A percentile compares a stretch with the other conserved stretches of the same genome.
phyloP scores from a whole-genome alignment of 1,284 basidiomycete species.

The Leccinum variabile region DNA sequence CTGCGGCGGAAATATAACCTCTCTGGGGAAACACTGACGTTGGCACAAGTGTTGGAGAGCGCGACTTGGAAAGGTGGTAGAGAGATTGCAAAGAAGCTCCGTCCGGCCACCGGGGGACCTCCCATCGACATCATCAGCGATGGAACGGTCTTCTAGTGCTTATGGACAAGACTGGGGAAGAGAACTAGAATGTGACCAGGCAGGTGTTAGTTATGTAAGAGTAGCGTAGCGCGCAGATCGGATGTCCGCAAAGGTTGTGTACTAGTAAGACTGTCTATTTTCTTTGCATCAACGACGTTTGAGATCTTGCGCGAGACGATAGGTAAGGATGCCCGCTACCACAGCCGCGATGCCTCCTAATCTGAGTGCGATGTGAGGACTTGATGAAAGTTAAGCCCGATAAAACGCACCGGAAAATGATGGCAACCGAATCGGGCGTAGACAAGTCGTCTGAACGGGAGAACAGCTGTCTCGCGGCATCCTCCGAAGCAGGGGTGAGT shows the following conservation, averaged over 20 bases:
- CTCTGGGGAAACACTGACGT: constrained; percentile 50
- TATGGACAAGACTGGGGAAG: not conserved
- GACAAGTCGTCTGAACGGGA: constrained; percentile 18
- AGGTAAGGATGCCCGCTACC: constrained; percentile 69
- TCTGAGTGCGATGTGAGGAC: constrained; percentile 36
- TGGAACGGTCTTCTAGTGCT: constrained; percentile 72
- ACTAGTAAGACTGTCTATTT: not conserved
- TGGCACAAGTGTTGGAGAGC: constrained; percentile 89
- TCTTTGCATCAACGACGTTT: constrained; percentile 41
- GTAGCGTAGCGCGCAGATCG: not conserved
- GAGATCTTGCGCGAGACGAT: constrained; percentile 62
- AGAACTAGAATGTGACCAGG: not conserved
- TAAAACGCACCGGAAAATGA: constrained; percentile 66
- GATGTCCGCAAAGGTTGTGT: not conserved
- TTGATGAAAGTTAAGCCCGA: too few species aligned
- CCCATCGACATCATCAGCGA: constrained; percentile 88
- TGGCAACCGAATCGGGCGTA: constrained; percentile 66
- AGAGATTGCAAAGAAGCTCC: constrained; percentile 81
- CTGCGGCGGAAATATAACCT: constrained; percentile 64
- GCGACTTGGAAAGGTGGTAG: constrained; percentile 96
- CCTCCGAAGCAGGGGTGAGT: constrained; percentile 14
- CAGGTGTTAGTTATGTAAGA: not conserved
- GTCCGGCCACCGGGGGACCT: constrained; percentile 76
- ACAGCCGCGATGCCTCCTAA: constrained; percentile 73
- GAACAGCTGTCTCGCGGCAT: constrained; percentile 8